Conservation (phyloP, 2,329 filamentous ascomycete species). For the Exophiala sideris region DNA sequence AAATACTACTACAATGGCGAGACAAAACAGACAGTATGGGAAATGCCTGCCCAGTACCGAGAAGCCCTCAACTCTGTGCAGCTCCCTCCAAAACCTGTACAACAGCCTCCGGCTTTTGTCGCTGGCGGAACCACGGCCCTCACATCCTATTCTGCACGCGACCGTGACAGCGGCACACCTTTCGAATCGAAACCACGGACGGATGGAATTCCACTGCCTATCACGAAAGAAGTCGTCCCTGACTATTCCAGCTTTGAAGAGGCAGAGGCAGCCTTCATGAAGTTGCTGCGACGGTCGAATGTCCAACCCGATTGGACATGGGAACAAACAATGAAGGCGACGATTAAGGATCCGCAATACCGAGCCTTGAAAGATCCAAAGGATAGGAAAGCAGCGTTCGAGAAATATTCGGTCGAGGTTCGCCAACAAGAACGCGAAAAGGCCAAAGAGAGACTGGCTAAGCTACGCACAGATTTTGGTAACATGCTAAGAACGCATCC, state of each 20-base stretch:
- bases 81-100: slow-evolving; percentile 41
- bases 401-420: slow-evolving; percentile 90
- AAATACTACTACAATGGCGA: slow-evolving; percentile 96
- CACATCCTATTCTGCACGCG: slow-evolving; percentile 39
- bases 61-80: slow-evolving; percentile 62
- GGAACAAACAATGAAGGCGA: slow-evolving; percentile 81
- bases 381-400: slow-evolving; percentile 84
- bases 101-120: slow-evolving; percentile 55
- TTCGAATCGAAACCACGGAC: slow-evolving; percentile 48
- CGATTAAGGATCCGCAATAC: slow-evolving; percentile 88
- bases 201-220: slow-evolving; percentile 35
- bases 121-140: slow-evolving; percentile 52
- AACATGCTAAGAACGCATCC: slow-evolving; percentile 95
- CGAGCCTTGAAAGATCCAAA: slow-evolving; percentile 88
- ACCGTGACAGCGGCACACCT: slow-evolving; percentile 48
- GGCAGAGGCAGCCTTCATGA: slow-evolving; percentile 88
- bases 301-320: slow-evolving; percentile 91
- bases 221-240: slow-evolving; percentile 57
- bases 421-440: slow-evolving; percentile 90
- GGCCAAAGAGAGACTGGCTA: slow-evolving; percentile 86
- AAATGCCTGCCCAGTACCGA: slow-evolving; percentile 82
- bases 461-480: slow-evolving; percentile 88
- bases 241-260: slow-evolving; percentile 79
- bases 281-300: slow-evolving; percentile 77
- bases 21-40: slow-evolving; percentile 90